Evolutionary conservation across 306 rosid species (phyloP).

Genomic region (Quercus bicolor): DNA sequence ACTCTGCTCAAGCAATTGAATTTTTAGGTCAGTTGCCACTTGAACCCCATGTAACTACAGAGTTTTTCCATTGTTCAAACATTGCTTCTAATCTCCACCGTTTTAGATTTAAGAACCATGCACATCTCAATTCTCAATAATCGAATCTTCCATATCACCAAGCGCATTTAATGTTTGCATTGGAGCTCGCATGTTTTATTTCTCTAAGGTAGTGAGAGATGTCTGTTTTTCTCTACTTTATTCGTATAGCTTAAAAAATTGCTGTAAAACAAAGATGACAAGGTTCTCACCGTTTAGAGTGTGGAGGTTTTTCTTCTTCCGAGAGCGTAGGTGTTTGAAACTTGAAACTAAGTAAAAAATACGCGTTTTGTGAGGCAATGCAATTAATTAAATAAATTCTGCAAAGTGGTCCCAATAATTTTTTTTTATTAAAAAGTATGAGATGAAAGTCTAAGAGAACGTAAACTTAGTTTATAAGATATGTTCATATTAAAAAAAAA

Average conservation of each 20-base stretch:
- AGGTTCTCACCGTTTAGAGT: conserved; percentile 21
- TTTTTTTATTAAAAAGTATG: background rate
- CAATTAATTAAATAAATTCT: conserved; percentile 28
- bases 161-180: conserved; percentile 47
- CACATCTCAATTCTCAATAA: conserved; percentile 61
- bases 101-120: conserved; percentile 36
- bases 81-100: conserved; percentile 26
- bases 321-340: conserved; percentile 47
- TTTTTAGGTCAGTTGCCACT: conserved; percentile 26
- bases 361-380: conserved; percentile 31
- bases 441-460: conserved; percentile 4
- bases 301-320: conserved; percentile 29
- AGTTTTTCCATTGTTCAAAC: conserved; percentile 34
- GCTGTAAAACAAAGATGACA: conserved; percentile 18
- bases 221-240: conserved; percentile 54
- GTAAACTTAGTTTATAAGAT: conserved; percentile 30
- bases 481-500: conserved; percentile 12
- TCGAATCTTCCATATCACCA: conserved; percentile 59
- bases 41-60: conserved; percentile 12
- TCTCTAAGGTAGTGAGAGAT: conserved; percentile 44
- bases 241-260: conserved; percentile 11
- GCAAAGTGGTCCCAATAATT: conserved; percentile 16
- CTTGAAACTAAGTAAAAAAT: conserved; percentile 20
- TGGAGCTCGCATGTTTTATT: conserved; percentile 48
- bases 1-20: conserved; percentile 37